Evolutionary conservation across 2,329 filamentous ascomycete genomes (phyloP), one percentile per base, ranked within the genome.

Genomic region (Fusarium tjaetaba): DNA sequence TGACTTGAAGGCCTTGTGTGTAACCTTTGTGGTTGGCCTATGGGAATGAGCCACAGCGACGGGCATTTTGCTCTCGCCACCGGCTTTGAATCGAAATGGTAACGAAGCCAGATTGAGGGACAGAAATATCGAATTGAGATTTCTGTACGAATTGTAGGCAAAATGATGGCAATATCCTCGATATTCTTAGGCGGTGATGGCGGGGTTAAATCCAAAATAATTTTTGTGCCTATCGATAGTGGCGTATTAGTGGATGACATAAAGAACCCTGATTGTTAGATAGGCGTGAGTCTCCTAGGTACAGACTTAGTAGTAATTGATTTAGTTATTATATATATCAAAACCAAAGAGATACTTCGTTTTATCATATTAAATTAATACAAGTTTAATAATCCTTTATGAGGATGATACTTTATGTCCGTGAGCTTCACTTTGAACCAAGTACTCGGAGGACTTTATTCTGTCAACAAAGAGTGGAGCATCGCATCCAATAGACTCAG

Each of bases 1-100:
- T 66, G 94, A 94, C 85, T 99, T 99, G 88, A 95, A 99, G 32
- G 92, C 82, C 87, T 99, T 99, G 85, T 97, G 91, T 75, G 89
- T 85, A 79, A 90, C 87, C 87, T 98, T 99, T 61, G 95, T 97
- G 66, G 95, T 98, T 80, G 94, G 94, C 82, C 96, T 90, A 84
- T 99, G 96, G 80, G 96, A 95, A 84, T 98, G 94, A 76, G 87
- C 82, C 80, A 89, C 88, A 69, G 88, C 86, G 83, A 90, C 89
- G 80, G 93, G 91, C 94, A 96, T 96, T 78, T 89, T 93, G 84
- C 87, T 88, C 82, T 87, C 86, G 83, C 90, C 86, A 81, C 93
- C 92, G 82, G 92, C 93, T 87, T 97, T 97, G 85, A 97, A 97
- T 84, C 95, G 88, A 80, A 92, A 97, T 7, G 95, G 94, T 83